Conservation (phyloP, 148 eudicot species). For the Rhododendron ovatum region DNA sequence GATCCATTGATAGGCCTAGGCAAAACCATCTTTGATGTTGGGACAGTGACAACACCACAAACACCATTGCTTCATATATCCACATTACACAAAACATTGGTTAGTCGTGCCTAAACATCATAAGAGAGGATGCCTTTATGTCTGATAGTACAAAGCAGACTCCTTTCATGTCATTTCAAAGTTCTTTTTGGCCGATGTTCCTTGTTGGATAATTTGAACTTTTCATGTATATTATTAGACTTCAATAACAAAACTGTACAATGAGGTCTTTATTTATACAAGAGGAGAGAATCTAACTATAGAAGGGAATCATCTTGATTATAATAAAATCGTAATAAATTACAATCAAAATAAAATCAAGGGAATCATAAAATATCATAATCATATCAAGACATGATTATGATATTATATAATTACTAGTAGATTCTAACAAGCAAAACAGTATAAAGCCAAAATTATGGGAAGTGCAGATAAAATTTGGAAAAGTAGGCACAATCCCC, state of each 20-base stretch:
- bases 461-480: neutral
- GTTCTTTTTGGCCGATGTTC: neutral
- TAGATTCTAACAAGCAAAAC: neutral
- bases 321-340: too few species aligned
- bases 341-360: too few species aligned
- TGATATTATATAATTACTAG: too few species aligned
- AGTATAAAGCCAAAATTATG: neutral
- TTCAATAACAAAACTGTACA: too few species aligned
- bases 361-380: too few species aligned
- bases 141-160: neutral
- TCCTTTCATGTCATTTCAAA: constrained; percentile 1
- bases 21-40: neutral
- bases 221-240: neutral
- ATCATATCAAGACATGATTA: too few species aligned
- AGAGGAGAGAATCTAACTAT: too few species aligned
- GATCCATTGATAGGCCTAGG: too few species aligned
- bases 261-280: too few species aligned
- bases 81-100: neutral
- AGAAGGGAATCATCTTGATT: too few species aligned
- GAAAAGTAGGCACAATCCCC: neutral
- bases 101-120: constrained; percentile 6
- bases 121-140: neutral
- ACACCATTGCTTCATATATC: neutral
- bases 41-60: neutral
- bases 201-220: neutral